Evolutionary conservation across 805 yeast species (phyloP), one percentile per base, ranked within the genome.

Genomic region (Metschnikowia corniflorae): DNA sequence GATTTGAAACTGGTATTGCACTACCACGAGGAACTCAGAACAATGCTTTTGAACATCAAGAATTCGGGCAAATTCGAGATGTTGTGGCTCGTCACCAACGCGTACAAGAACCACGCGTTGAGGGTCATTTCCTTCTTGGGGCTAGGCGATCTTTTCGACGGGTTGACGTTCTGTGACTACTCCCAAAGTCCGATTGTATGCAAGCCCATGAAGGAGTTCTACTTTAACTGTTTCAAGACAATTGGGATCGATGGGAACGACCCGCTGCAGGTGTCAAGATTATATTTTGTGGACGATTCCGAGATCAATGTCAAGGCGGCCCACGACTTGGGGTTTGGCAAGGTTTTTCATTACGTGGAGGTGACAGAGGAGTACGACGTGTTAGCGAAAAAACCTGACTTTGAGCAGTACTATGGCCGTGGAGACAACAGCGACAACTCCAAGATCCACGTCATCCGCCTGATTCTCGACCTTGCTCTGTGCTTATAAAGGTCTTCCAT

Each of bases 71-170:
- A 78, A 44, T 78, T 82, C 39, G 82, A 80, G 50, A 71, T 80
- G 53, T 65, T 91, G 45, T 91, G 98, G 98, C 71, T 93, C 29
- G 84, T 87, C 53, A 91, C 98, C 4, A 91, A 91, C 58, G 97
- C 98, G 2, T 91, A 91, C 64, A 80, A 82, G 55, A 87, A 78
- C 53, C 98, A 91, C 61, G 98, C 91, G 0, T 51, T 80, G 29
- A 71, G 97, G 33, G 95, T 87, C 20, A 71, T 88, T 14, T 72
- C 79, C 28, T 68, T 91, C 31, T 66, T 91, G 32, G 97, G 96
- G 2, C 58, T 91, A 19, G 97, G 91, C n/a, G 96, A 89, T 57
- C 56, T 87, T 37, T 89, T 93, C 56, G 97, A 91, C 47, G 98
- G 98, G 0, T 72, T 93, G 48, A 87, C 97, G 1, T 91, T 68